A percentile compares a stretch with the other conserved stretches of the same genome.
These are phyloP conservation scores for Fusarium sp. DNA, from an alignment of 2,329 filamentous ascomycete species.

Conservation along the genomic window DNA sequence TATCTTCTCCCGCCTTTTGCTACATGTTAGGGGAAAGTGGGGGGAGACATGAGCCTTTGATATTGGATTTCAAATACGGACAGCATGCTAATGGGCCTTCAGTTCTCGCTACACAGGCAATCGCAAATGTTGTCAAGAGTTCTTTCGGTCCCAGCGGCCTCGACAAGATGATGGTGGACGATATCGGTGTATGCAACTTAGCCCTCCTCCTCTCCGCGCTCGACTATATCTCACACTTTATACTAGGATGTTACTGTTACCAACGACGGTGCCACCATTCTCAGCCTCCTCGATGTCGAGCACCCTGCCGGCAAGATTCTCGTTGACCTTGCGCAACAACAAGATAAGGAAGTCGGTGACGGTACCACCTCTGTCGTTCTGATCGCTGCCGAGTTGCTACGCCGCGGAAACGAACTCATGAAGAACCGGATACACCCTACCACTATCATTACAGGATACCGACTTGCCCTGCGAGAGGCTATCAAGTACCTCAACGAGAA, in stretches of 20 bases:
- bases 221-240: conserved; percentile 31
- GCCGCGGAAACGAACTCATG: conserved; percentile 96
- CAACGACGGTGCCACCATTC: conserved; percentile 97
- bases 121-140: conserved; percentile 98
- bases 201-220: conserved; percentile 24
- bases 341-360: conserved; percentile 98
- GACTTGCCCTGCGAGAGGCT: conserved; percentile 91
- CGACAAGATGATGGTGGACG: conserved; percentile 99
- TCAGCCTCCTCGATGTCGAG: conserved; percentile 94
- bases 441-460: conserved; percentile 98
- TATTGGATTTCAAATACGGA: conserved; percentile 18
- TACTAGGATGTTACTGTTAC: conserved; percentile 93
- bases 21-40: conserved; percentile 40
- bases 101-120: conserved; percentile 95
- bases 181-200: conserved; percentile 79
- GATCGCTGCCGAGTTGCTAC: conserved; percentile 93
- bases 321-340: conserved; percentile 96
- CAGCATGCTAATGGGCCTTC: conserved; percentile 29
- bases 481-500: conserved; percentile 99
- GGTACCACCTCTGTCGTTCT: conserved; percentile 97
- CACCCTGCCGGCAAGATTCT: conserved; percentile 98
- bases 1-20: conserved; percentile 36
- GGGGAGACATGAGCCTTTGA: conserved; percentile 28
- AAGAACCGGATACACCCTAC: conserved; percentile 99
- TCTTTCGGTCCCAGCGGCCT: conserved; percentile 97